phyloP scores from a whole-genome alignment of 2,329 filamentous ascomycete species.

The Ophiostoma ulmi region DNA sequence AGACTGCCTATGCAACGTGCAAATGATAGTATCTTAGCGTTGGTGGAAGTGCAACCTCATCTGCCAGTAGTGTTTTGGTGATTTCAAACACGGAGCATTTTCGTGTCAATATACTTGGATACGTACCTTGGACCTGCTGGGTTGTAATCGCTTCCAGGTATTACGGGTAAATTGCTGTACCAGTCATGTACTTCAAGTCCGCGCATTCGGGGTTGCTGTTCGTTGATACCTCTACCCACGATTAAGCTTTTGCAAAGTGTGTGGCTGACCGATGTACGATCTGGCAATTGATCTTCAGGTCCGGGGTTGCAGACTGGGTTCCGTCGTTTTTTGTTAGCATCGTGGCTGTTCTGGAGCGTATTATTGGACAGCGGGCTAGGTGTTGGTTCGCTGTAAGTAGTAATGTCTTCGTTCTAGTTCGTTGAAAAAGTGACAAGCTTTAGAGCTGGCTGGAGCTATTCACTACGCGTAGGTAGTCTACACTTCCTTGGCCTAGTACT shows the following conservation, averaged over 20 bases:
- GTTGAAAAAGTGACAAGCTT: not conserved
- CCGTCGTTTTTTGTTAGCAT: not conserved
- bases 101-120: not conserved
- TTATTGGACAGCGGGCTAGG: not conserved
- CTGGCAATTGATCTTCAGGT: conserved; percentile 7
- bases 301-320: not conserved
- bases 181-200: not conserved
- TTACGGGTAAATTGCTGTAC: not conserved
- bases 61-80: not conserved
- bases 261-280: not conserved
- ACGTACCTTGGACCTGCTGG: not conserved
- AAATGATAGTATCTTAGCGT: not conserved
- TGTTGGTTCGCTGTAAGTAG: not conserved
- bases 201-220: not conserved
- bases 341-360: not conserved
- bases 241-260: not conserved
- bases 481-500: too few relatives aligned
- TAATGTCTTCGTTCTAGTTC: conserved; percentile 4
- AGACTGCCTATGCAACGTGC: not conserved
- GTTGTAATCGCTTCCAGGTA: not conserved
- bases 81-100: not conserved
- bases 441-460: not conserved
- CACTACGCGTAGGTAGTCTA: not conserved
- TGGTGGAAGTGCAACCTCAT: not conserved
- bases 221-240: not conserved